These are phyloP conservation scores for Tympanopsis confertula DNA, from an alignment of 2,329 filamentous ascomycete species.

Conservation along the genomic window DNA sequence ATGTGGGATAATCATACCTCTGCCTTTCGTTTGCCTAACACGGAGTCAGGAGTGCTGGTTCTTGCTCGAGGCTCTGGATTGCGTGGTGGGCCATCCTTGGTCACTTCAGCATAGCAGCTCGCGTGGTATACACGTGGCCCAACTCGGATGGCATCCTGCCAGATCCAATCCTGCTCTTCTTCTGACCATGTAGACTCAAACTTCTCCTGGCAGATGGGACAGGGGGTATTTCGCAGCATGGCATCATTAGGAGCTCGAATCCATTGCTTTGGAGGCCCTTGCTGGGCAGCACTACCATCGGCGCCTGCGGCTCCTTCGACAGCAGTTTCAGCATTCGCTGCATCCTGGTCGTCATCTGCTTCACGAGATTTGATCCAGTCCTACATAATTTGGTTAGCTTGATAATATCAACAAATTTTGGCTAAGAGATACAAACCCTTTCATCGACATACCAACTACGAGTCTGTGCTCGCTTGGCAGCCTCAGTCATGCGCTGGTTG, in stretches of 20 bases:
- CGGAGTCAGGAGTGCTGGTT: background rate
- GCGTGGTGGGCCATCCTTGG: background rate
- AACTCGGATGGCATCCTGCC: conserved; percentile 76
- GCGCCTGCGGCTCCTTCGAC: conserved; percentile 24
- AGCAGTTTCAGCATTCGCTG: conserved; percentile 22
- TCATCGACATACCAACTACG: conserved; percentile 93
- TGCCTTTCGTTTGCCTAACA: conserved; percentile 1
- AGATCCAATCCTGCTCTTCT: conserved; percentile 91
- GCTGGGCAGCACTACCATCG: conserved; percentile 17
- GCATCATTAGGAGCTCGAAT: conserved; percentile 76
- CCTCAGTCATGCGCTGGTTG: conserved; percentile 77
- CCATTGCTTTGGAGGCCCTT: conserved; percentile 47
- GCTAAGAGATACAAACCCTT: conserved; percentile 39
- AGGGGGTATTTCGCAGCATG: conserved; percentile 55
- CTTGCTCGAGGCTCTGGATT: background rate
- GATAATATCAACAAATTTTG: background rate
- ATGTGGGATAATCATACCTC: background rate
- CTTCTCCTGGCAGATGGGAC: conserved; percentile 89
- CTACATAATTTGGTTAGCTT: conserved; percentile 27
- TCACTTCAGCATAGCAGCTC: conserved; percentile 45
- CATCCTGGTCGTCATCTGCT: conserved; percentile 46
- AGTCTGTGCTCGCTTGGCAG: conserved; percentile 75
- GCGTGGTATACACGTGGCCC: conserved; percentile 77
- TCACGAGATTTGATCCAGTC: conserved; percentile 88
- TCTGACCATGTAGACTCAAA: conserved; percentile 89